Percentiles rank a stretch among this genome's conserved stretches.
These are phyloP conservation scores for Mycoemilia scoparia DNA, from an alignment of 192 early-diverging fungal genomes.

Conservation along the genomic window DNA sequence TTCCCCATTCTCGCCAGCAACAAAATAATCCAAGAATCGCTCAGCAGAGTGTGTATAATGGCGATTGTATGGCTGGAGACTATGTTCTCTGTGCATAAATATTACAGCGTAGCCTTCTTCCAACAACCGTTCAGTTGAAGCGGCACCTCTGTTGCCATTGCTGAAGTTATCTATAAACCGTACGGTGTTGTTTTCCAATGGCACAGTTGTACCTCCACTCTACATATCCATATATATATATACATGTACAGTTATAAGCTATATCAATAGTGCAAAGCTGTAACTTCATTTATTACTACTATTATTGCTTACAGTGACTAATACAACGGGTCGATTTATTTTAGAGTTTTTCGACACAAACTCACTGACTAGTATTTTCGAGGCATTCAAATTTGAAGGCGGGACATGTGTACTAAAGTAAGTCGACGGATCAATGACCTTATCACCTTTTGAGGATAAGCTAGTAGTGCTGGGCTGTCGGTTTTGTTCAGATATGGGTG, in stretches of 20 bases:
- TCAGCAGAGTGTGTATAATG: constrained; percentile 69
- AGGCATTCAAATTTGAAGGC: constrained; percentile 40
- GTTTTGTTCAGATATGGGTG: no score
- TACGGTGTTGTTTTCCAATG: constrained; percentile 88
- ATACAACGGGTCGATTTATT: constrained; percentile 47
- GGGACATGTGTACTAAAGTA: constrained; percentile 56
- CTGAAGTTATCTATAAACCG: constrained; percentile 99
- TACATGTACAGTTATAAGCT: background rate
- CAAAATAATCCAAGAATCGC: constrained; percentile 73
- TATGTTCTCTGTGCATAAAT: constrained; percentile 86
- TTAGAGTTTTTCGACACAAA: constrained; percentile 42
- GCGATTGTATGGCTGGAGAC: constrained; percentile 76
- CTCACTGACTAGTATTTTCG: constrained; percentile 32
- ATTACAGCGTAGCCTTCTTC: constrained; percentile 84
- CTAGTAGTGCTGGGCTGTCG: no score
- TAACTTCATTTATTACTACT: no score
- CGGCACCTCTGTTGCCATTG: constrained; percentile 84
- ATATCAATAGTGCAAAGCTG: background rate
- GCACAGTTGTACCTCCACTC: constrained; percentile 93
- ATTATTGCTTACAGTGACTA: no score
- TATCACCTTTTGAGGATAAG: no score
- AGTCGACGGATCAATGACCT: constrained; percentile 44
- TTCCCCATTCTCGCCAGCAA: constrained; percentile 33
- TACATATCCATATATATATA: constrained; percentile 8
- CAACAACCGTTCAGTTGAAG: constrained; percentile 88